Conservation (phyloP, 176 grass and related monocot genomes). For the Eragrostis nindensis region DNA sequence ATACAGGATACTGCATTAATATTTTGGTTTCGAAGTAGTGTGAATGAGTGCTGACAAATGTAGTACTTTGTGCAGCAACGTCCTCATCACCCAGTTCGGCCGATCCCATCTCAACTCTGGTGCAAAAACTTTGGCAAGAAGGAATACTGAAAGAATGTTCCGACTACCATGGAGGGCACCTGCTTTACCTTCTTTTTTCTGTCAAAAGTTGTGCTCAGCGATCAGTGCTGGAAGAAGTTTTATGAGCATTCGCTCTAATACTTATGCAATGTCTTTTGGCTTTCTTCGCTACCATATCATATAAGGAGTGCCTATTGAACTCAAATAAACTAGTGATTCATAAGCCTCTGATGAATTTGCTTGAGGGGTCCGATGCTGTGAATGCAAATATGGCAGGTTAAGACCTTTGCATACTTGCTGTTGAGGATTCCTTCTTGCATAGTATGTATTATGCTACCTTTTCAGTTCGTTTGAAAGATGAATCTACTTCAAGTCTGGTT, state of each 20-base stretch:
- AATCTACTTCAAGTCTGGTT: not conserved
- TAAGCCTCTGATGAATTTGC: conserved; percentile 50
- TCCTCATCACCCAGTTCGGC: conserved; percentile 87
- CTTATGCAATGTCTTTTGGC: conserved; percentile 34
- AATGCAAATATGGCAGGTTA: conserved; percentile 4
- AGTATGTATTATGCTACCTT: not conserved
- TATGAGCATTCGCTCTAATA: conserved; percentile 18
- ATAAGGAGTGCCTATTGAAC: conserved; percentile 34
- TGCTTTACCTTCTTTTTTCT: not conserved
- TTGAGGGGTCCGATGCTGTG: conserved; percentile 20
- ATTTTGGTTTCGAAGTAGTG: not conserved
- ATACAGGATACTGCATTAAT: not conserved
- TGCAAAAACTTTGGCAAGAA: conserved; percentile 99
- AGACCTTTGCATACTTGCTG: not conserved
- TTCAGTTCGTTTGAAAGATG: not conserved
- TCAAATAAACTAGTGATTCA: conserved; percentile 49
- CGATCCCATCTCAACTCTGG: conserved; percentile 96
- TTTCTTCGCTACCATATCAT: conserved; percentile 1
- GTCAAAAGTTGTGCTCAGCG: conserved; percentile 29
- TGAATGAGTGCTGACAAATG: not conserved
- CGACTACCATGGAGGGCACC: not conserved
- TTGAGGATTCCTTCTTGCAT: not conserved
- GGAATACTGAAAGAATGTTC: conserved; percentile 58
- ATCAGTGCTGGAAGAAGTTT: conserved; percentile 29
- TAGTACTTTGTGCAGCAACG: conserved; percentile 74